Percentiles rank a stretch among this genome's conserved stretches.
phyloP scores from a whole-genome alignment of 495 filamentous ascomycete genomes.

The Alectoria sarmentosa region DNA sequence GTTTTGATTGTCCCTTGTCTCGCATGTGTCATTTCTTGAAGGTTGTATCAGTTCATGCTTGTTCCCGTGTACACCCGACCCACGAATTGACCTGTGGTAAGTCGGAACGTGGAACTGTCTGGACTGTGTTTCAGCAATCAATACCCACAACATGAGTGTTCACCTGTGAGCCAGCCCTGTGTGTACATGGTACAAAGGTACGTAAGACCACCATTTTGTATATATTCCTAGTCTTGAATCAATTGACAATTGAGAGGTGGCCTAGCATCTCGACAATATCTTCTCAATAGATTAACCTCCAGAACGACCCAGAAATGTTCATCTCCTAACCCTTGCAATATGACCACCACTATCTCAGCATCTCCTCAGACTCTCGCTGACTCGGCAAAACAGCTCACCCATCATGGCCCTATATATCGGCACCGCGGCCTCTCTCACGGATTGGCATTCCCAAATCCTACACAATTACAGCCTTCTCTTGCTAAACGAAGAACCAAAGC shows the following conservation, averaged over 20 bases:
- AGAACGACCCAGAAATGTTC: background rate
- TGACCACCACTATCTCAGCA: background rate
- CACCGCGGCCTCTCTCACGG: background rate
- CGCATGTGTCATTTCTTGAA: background rate
- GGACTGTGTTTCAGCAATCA: background rate
- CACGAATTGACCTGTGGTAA: conserved; percentile 1
- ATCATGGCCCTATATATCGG: background rate
- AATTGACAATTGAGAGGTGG: background rate
- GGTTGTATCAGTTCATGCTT: conserved; percentile 1
- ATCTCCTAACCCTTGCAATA: background rate
- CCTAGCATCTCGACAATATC: background rate
- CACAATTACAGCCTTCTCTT: background rate
- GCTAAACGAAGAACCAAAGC: background rate
- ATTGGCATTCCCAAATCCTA: background rate
- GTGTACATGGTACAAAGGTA: background rate
- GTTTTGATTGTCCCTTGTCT: background rate
- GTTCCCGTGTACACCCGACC: background rate
- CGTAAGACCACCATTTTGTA: background rate
- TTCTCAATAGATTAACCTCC: background rate
- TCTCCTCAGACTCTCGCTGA: background rate
- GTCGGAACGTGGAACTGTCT: background rate
- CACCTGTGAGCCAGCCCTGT: background rate
- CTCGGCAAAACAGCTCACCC: background rate
- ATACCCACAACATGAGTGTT: background rate
- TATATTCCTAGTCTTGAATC: background rate